These are phyloP conservation scores for Scedosporium aurantiacum DNA, from an alignment of 2,329 filamentous ascomycete species.

Conservation along the genomic window DNA sequence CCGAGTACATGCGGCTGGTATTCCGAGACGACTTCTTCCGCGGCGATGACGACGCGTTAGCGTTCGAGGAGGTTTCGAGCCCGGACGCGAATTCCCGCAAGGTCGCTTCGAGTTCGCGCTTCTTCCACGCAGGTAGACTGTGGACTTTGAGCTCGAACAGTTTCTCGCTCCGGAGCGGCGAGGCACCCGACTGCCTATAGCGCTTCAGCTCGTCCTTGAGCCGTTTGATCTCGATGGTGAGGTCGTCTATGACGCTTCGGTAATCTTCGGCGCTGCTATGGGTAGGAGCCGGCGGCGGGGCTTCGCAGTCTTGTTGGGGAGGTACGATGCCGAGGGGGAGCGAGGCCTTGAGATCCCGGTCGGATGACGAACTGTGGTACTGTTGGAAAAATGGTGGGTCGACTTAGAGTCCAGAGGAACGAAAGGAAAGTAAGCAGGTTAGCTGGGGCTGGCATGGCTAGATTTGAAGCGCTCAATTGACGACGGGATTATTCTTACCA, in stretches of 20 bases:
- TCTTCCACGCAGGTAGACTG: conserved; percentile 59
- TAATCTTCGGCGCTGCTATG: conserved; percentile 63
- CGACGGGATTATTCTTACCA: conserved; percentile 19
- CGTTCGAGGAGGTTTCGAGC: conserved; percentile 39
- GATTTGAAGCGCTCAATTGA: background rate
- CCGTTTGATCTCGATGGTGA: conserved; percentile 74
- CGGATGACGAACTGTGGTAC: conserved; percentile 39
- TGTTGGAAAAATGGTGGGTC: conserved; percentile 47
- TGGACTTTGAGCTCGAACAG: conserved; percentile 77
- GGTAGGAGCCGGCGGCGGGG: conserved; percentile 24
- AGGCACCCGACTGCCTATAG: conserved; percentile 56
- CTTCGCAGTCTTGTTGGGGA: conserved; percentile 14
- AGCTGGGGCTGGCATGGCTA: background rate
- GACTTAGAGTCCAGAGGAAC: conserved; percentile 17
- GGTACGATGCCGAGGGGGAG: conserved; percentile 12
- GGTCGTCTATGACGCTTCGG: conserved; percentile 73
- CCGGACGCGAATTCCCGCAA: conserved; percentile 59
- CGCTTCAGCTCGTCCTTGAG: conserved; percentile 62
- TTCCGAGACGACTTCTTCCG: conserved; percentile 28
- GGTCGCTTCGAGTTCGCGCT: conserved; percentile 63
- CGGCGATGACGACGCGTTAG: conserved; percentile 23
- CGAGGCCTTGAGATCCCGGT: conserved; percentile 20
- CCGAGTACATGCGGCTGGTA: conserved; percentile 28
- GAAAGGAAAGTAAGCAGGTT: background rate
- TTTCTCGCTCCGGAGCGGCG: conserved; percentile 61